These are phyloP conservation scores for Panicum virgatum DNA, from an alignment of 202 grass and related monocot species.

Conservation along the genomic window DNA sequence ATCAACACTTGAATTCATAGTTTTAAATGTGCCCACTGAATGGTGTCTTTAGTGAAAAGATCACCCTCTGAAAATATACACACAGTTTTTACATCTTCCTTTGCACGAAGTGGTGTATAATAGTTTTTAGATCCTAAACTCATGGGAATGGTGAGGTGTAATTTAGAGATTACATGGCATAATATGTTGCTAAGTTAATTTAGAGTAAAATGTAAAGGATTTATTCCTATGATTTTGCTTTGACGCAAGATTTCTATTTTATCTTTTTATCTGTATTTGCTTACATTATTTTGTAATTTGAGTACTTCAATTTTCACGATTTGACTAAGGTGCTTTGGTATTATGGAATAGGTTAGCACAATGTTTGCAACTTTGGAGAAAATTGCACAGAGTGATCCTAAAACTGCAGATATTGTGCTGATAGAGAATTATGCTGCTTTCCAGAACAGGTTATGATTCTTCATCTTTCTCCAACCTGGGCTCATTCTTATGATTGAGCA, in stretches of 20 bases:
- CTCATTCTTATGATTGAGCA: conserved; percentile 9
- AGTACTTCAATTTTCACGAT: conserved; percentile 6
- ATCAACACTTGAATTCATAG: not conserved
- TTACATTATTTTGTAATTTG: not conserved
- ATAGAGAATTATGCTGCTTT: conserved; percentile 99
- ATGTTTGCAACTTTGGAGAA: conserved; percentile 99
- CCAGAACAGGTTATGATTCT: conserved; percentile 80
- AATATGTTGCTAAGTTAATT: not conserved
- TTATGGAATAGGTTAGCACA: conserved; percentile 71
- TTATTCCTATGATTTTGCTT: conserved; percentile 22
- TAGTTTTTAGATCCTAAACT: not conserved
- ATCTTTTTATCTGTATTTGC: conserved; percentile 4
- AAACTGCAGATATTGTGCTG: conserved; percentile 80
- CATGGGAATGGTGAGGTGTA: not conserved
- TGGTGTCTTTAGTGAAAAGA: not conserved
- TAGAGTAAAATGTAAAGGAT: not conserved
- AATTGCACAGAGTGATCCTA: conserved; percentile 93
- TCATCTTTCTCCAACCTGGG: not conserved
- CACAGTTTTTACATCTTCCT: too few relatives aligned
- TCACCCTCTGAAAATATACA: not conserved
- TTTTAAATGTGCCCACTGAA: not conserved
- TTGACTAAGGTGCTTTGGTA: conserved; percentile 36
- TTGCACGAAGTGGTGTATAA: not conserved
- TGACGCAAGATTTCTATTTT: conserved; percentile 15
- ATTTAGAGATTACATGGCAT: conserved; percentile 7